Conservation (phyloP, 208 protist species). For the Trichomonas tenax region DNA sequence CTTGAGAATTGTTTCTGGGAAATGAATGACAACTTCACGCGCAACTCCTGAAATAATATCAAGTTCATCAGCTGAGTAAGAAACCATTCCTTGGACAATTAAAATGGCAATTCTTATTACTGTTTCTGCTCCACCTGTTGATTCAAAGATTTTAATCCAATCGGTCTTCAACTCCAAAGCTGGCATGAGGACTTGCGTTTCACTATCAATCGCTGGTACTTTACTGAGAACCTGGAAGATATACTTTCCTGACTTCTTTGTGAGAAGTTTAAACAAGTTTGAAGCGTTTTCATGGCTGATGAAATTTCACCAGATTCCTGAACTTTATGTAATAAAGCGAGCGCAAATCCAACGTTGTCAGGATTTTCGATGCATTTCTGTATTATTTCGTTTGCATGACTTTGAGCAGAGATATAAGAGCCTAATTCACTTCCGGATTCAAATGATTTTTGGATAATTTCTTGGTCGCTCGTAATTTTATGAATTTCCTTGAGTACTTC, state of each 20-base stretch:
- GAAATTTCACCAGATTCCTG: not conserved
- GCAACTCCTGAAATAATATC: not conserved
- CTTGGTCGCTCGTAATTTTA: not conserved
- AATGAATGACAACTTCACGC: not conserved
- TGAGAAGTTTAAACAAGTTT: not conserved
- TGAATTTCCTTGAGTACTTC: not conserved
- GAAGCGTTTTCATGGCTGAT: not conserved
- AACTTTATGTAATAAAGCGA: not conserved
- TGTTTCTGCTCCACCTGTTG: not conserved
- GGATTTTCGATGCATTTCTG: not conserved
- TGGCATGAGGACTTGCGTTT: not conserved
- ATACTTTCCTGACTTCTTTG: not conserved
- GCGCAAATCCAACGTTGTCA: not conserved
- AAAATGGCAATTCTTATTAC: not conserved
- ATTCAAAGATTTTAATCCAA: not conserved
- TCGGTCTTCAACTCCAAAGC: not conserved
- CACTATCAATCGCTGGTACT: not conserved
- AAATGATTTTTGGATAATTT: not conserved
- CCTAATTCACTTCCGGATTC: not conserved
- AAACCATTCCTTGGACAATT: not conserved
- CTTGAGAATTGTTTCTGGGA: not conserved
- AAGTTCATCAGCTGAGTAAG: not conserved
- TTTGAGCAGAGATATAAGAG: not conserved
- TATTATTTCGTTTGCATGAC: not conserved
- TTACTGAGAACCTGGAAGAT: not conserved